Conservation (phyloP, 176 grass and related monocot genomes). For the Calamus simplicifolius region DNA sequence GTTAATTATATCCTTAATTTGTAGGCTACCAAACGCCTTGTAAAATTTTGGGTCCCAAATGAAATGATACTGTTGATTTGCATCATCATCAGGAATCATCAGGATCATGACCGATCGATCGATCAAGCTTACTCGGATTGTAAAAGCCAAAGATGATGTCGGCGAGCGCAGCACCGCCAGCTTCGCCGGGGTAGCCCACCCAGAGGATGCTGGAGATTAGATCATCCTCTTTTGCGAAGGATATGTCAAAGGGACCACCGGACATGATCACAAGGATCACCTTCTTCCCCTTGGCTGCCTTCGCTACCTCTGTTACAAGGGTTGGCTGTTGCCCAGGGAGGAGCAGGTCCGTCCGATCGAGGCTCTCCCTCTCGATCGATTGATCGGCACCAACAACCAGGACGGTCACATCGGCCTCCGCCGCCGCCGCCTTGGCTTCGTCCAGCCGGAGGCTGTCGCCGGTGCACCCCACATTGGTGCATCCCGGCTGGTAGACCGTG, state of each 20-base stretch:
- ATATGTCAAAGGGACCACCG: conserved; percentile 72
- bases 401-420: conserved; percentile 68
- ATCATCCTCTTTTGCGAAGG: conserved; percentile 36
- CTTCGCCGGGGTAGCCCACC: conserved; percentile 87
- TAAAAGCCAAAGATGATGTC: conserved; percentile 73
- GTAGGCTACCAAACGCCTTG: too few relatives aligned
- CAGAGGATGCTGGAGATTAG: conserved; percentile 70
- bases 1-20: too few relatives aligned
- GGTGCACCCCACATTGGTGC: conserved; percentile 56
- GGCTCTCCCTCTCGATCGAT: conserved; percentile 60
- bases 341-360: conserved; percentile 62
- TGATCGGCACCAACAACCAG: conserved; percentile 71
- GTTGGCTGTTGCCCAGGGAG: conserved; percentile 56
- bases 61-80: too few relatives aligned
- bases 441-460: conserved; percentile 55
- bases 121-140: conserved; percentile 51
- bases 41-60: background rate
- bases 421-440: conserved; percentile 48
- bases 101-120: too few relatives aligned
- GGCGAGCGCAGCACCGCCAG: conserved; percentile 67
- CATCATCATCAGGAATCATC: too few relatives aligned
- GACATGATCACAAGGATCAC: conserved; percentile 98
- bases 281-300: conserved; percentile 43
- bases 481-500: conserved; percentile 73
- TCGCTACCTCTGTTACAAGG: conserved; percentile 61